Base-by-base conservation (phyloP, 2,329 filamentous ascomycete species). In the Phoma sp. region DNA sequence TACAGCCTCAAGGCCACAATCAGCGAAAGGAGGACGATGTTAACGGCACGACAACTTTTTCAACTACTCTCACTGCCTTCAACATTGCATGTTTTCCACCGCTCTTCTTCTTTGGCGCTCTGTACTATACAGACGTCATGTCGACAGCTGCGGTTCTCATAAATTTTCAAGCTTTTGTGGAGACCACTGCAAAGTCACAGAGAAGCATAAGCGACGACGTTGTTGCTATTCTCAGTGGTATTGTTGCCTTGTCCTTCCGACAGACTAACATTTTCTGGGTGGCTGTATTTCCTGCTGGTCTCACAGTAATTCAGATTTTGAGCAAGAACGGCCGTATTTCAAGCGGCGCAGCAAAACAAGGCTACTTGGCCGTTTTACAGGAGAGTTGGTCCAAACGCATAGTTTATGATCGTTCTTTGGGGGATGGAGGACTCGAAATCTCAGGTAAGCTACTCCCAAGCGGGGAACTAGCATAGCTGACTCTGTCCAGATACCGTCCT, bases 241-340 rank as follows among this genome's bases (percentile, higher is more conserved):
- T 91, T 0, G 58, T 84, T 1, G 82, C 91, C 1, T 80, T 99
- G 17, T 77, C 84, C 2, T 95, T 96, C 80, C 83, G 95, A 20
- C 95, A 99, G 74, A 99, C 95, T 0, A 99, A 99, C 67, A 89
- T 98, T 50, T 96, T 99, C 72, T 99, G 95, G 95, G 87, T 93
- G 0, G 88, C 91, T 1, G 80, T 93, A 0, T 92, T 90, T 66
- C 84, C 92, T 65, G 89, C 89, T 17, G 87, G 83, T 2, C 63
- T 76, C 3, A 59, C 68, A n/a, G 62, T 72, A 7, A 49, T 75
- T 6, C 59, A 72, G 21, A 56, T 61, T 6, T 56, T 76, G 30
- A 69, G 68, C 47, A 49, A 50, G 17, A 57, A 58, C 4, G 52
- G 39, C 2, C 20, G 26, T 40, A 30, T 15, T 36, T 37, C 37